phyloP scores from a whole-genome alignment of 768 basidiomycete genomes.

The Lentinula sp. region DNA sequence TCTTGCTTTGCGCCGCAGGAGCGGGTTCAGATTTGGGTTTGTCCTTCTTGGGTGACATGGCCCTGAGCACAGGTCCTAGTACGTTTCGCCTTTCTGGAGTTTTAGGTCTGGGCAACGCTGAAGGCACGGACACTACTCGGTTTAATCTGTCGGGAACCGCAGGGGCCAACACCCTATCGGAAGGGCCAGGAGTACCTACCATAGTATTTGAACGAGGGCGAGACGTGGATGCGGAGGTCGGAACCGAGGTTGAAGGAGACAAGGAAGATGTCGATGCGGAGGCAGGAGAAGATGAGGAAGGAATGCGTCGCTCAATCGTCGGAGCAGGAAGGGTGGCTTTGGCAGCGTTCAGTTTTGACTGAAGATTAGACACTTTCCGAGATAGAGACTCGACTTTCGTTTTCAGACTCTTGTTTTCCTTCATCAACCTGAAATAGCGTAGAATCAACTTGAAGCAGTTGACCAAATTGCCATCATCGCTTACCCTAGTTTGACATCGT shows the following conservation, averaged over 20 bases:
- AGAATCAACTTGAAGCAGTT: slow-evolving; percentile 2
- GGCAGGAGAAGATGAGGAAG: slow-evolving; percentile 1
- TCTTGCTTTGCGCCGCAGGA: slow-evolving; percentile 51
- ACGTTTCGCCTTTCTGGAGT: slow-evolving; percentile 43
- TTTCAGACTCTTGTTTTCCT: slow-evolving; percentile 73
- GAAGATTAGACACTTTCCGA: slow-evolving; percentile 67
- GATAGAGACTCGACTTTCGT: slow-evolving; percentile 65
- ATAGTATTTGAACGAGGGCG: slow-evolving; percentile 6
- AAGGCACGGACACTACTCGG: slow-evolving; percentile 39
- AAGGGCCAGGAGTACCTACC: slow-evolving; percentile 2
- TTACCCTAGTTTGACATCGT: slow-evolving; percentile 75
- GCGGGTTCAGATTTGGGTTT: slow-evolving; percentile 23
- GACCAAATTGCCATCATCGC: slow-evolving; percentile 19
- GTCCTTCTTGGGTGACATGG: slow-evolving; percentile 43
- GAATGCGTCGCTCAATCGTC: slow-evolving; percentile 13
- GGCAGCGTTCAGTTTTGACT: slow-evolving; percentile 55
- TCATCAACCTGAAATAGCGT: slow-evolving; percentile 50
- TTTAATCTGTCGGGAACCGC: slow-evolving; percentile 10
- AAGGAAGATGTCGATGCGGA: slow-evolving; percentile 1
- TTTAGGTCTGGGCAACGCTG: slow-evolving; percentile 37
- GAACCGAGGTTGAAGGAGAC: not conserved
- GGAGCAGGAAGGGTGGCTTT: slow-evolving; percentile 30
- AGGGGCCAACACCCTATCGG: slow-evolving; percentile 10
- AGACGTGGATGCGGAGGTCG: not conserved
- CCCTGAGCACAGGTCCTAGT: slow-evolving; percentile 38